Percentiles rank a stretch among this genome's conserved stretches.
Evolutionary conservation across 1,284 basidiomycete species (phyloP).

Genomic region (Puccinia horiana): DNA sequence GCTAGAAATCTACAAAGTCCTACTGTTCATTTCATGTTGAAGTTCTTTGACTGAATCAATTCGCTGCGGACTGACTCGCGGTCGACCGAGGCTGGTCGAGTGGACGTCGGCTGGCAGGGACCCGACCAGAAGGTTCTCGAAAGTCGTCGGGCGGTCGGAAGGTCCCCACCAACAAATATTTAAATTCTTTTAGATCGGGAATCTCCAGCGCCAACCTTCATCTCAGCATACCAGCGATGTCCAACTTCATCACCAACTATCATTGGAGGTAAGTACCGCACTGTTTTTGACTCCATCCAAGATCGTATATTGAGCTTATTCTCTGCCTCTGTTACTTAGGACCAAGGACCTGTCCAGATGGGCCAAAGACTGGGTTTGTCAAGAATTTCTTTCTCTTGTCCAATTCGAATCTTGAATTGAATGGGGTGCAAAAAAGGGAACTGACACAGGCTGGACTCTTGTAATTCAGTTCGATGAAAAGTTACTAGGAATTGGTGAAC

Average conservation of each 20-base stretch:
- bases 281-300: not conserved
- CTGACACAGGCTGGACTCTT: not conserved
- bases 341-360: constrained; percentile 49
- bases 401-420: not conserved
- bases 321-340: not conserved
- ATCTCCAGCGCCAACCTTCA: not conserved
- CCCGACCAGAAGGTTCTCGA: not conserved
- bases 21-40: no score
- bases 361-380: constrained; percentile 47
- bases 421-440: not conserved
- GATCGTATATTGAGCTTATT: not conserved
- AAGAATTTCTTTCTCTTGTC: not conserved
- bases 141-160: not conserved
- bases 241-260: constrained; percentile 50
- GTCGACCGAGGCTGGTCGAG: no score
- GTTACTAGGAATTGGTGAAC: constrained; percentile 11
- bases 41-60: no score
- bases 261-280: constrained; percentile 36
- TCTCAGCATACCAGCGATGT: constrained; percentile 18
- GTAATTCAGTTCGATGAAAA: constrained; percentile 37
- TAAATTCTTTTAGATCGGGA: not conserved
- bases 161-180: not conserved
- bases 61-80: no score
- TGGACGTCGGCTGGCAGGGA: not conserved
- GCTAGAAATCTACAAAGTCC: no score